These are phyloP conservation scores for Bombardia bombarda DNA, from an alignment of 495 filamentous ascomycete genomes.

Conservation along the genomic window DNA sequence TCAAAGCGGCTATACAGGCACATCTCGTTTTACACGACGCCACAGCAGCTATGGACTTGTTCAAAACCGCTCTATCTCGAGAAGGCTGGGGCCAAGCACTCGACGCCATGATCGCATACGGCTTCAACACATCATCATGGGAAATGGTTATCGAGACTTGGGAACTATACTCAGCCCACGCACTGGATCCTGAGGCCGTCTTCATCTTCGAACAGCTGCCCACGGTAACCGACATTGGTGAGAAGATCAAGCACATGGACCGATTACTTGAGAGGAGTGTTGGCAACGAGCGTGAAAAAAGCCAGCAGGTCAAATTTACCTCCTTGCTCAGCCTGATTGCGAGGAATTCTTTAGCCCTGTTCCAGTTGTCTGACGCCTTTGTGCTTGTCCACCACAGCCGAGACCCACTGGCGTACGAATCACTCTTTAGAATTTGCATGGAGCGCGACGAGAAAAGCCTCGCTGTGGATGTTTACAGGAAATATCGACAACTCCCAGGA, in stretches of 20 bases:
- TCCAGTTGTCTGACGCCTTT: constrained; percentile 9
- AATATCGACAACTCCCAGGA: constrained; percentile 27
- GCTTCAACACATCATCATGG: constrained; percentile 16
- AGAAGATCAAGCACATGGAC: no score
- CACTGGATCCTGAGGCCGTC: not conserved
- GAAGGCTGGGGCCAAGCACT: constrained; percentile 10
- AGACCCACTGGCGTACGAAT: constrained; percentile 21
- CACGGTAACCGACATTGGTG: constrained; percentile 2
- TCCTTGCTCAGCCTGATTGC: constrained; percentile 12
- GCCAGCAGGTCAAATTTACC: not conserved
- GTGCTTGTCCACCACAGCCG: constrained; percentile 19
- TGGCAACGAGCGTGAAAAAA: not conserved
- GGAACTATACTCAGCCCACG: constrained; percentile 6
- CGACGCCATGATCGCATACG: constrained; percentile 17
- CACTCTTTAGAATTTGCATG: constrained; percentile 15
- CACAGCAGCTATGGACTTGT: constrained; percentile 12
- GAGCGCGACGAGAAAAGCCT: constrained; percentile 11
- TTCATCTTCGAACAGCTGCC: constrained; percentile 4
- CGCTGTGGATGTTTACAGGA: constrained; percentile 22
- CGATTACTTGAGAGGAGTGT: no score
- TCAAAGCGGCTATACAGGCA: constrained; percentile 17
- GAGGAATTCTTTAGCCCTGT: constrained; percentile 8
- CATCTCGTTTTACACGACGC: constrained; percentile 13
- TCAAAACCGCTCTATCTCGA: constrained; percentile 9
- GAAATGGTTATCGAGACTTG: constrained; percentile 13